phyloP scores from a whole-genome alignment of 495 filamentous ascomycete genomes.

The Corynascus novoguineensis region DNA sequence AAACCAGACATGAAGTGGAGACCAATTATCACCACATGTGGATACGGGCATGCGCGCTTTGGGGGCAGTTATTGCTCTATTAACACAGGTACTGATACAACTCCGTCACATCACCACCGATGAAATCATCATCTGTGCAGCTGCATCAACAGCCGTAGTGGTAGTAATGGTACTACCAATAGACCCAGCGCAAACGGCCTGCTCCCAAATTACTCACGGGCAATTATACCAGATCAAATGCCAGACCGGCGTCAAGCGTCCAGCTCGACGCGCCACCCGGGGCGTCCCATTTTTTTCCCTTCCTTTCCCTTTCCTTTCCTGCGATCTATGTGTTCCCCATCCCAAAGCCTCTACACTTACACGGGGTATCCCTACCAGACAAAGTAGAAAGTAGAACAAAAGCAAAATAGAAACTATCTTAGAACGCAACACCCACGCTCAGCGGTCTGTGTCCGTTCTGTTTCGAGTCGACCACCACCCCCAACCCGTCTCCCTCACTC shows the following conservation, averaged over 20 bases:
- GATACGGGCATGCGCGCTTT: too few species aligned
- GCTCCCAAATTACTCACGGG: neutral
- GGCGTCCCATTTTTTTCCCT: neutral
- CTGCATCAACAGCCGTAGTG: neutral
- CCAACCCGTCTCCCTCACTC: neutral
- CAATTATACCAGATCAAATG: neutral
- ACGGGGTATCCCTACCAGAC: constrained; percentile 2
- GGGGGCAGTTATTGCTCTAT: too few species aligned
- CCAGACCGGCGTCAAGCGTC: constrained; percentile 5
- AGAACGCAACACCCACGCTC: constrained; percentile 45
- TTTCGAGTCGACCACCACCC: neutral
- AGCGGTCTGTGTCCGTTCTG: constrained; percentile 28
- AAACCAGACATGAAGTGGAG: too few species aligned
- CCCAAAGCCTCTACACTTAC: neutral
- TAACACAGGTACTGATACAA: neutral
- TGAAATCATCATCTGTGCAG: too few species aligned
- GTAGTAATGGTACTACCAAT: neutral
- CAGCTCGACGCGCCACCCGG: constrained; percentile 3
- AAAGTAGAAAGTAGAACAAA: constrained; percentile 8
- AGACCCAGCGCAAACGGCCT: neutral
- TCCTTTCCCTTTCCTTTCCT: neutral
- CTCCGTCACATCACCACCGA: too few species aligned
- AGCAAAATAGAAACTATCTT: constrained; percentile 19
- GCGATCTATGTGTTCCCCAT: neutral
- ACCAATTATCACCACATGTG: too few species aligned